Evolutionary conservation across 2,329 filamentous ascomycete genomes (phyloP).

Genomic region (Zasmidium cellare): DNA sequence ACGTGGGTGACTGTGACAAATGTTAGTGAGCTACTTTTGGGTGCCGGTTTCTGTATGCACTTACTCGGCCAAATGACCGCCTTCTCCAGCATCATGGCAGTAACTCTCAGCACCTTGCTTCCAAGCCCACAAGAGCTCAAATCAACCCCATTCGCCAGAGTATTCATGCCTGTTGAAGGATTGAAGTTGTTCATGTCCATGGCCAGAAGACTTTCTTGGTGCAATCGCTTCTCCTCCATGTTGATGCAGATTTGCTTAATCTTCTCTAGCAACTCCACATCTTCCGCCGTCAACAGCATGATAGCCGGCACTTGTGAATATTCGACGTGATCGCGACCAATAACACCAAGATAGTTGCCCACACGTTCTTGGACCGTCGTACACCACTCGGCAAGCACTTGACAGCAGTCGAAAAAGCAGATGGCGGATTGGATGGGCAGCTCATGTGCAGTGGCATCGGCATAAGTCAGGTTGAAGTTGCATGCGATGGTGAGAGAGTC

Average conservation of each 20-base stretch:
- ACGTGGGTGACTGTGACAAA: conserved; percentile 62
- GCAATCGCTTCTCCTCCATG: conserved; percentile 72
- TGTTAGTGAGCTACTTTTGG: conserved; percentile 26
- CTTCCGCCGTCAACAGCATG: conserved; percentile 89
- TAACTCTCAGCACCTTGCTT: conserved; percentile 79
- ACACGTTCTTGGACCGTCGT: conserved; percentile 91
- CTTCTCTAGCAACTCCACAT: conserved; percentile 80
- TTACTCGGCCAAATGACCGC: conserved; percentile 90
- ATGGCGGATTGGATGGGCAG: conserved; percentile 87
- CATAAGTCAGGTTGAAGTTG: conserved; percentile 80
- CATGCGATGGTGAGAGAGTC: conserved; percentile 88
- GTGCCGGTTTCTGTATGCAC: conserved; percentile 34
- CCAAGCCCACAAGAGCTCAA: conserved; percentile 70
- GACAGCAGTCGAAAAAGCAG: conserved; percentile 90
- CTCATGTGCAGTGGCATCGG: conserved; percentile 79
- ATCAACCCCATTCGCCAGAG: conserved; percentile 39
- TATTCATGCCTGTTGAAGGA: conserved; percentile 45
- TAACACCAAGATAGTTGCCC: conserved; percentile 81
- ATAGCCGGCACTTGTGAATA: conserved; percentile 78
- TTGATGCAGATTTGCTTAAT: conserved; percentile 75
- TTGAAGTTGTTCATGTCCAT: conserved; percentile 47
- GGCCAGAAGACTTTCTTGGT: conserved; percentile 54
- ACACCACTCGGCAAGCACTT: conserved; percentile 92
- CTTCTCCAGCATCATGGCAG: conserved; percentile 83
- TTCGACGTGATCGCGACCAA: conserved; percentile 81